Percentiles rank a stretch among this genome's conserved stretches.
Evolutionary conservation across 139 green algal species (phyloP).

Genomic region (Micractinium conductrix): DNA sequence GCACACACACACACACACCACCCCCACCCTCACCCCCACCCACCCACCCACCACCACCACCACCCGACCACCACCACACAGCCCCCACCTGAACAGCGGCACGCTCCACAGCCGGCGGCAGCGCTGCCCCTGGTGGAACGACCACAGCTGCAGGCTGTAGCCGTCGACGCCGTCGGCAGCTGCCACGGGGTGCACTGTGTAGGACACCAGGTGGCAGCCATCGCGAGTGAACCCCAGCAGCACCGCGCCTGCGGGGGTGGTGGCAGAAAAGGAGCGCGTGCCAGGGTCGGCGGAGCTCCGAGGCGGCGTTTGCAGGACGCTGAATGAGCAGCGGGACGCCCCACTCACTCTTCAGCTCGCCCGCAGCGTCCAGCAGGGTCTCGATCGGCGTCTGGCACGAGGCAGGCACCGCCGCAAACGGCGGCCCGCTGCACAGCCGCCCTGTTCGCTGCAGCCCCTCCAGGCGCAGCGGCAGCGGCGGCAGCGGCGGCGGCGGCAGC

Average conservation of each 20-base stretch:
- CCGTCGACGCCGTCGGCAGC: conserved; percentile 21
- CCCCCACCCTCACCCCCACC: no score
- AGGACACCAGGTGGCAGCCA: conserved; percentile 24
- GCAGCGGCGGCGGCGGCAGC: background rate
- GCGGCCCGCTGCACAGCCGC: background rate
- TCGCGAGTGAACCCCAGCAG: conserved; percentile 34
- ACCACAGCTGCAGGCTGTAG: conserved; percentile 32
- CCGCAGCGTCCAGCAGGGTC: background rate
- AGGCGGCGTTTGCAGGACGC: no score
- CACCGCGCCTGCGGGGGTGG: conserved; percentile 24
- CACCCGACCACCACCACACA: background rate
- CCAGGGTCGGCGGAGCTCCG: no score
- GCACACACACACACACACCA: background rate
- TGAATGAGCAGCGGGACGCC: no score
- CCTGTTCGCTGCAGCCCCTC: background rate
- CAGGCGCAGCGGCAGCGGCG: background rate
- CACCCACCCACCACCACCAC: no score
- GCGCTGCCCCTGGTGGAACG: background rate
- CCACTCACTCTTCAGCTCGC: conserved; percentile 29
- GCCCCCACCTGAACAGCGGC: conserved; percentile 30
- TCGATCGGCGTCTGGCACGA: background rate
- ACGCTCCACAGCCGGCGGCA: conserved; percentile 31
- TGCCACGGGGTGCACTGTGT: conserved; percentile 25
- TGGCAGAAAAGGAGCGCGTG: no score
- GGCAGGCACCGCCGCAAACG: conserved; percentile 13